Evolutionary conservation across 306 rosid species (phyloP).

Genomic region (Chamaecrista fasciculata): DNA sequence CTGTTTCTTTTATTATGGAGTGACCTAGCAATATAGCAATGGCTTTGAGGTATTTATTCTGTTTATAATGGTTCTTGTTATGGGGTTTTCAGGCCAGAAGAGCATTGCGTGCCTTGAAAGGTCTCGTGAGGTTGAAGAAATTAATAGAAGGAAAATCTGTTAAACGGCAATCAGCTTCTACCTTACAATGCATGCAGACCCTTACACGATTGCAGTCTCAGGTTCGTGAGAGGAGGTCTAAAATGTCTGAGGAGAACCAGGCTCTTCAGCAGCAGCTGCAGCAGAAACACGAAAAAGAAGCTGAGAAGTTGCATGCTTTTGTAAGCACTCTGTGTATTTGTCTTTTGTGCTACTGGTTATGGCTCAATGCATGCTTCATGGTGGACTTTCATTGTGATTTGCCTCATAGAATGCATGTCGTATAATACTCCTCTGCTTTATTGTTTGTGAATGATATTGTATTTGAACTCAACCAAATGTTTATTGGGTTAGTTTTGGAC

Average conservation of each 20-base stretch:
- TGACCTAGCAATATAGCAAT: neutral
- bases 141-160: conserved; percentile 75
- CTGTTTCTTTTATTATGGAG: conserved; percentile 10
- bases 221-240: conserved; percentile 68
- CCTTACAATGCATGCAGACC: conserved; percentile 91
- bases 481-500: neutral
- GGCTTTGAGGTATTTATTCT: neutral
- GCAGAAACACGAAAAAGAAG: conserved; percentile 62
- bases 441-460: conserved; percentile 5
- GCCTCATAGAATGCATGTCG: neutral
- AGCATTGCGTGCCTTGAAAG: conserved; percentile 67
- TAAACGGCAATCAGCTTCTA: conserved; percentile 71
- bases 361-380: neutral
- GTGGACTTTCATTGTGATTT: conserved; percentile 4
- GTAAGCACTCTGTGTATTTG: conserved; percentile 43
- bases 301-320: conserved; percentile 53
- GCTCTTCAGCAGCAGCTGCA: conserved; percentile 67
- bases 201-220: conserved; percentile 74
- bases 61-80: conserved; percentile 15
- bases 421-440: neutral
- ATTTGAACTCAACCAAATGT: neutral
- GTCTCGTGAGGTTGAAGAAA: conserved; percentile 77
- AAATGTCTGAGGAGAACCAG: conserved; percentile 84
- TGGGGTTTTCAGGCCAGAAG: conserved; percentile 66
- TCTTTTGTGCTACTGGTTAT: neutral